Evolutionary conservation across 192 early-diverging fungal genomes (phyloP).

Genomic region (Helicostylum pulchrum): DNA sequence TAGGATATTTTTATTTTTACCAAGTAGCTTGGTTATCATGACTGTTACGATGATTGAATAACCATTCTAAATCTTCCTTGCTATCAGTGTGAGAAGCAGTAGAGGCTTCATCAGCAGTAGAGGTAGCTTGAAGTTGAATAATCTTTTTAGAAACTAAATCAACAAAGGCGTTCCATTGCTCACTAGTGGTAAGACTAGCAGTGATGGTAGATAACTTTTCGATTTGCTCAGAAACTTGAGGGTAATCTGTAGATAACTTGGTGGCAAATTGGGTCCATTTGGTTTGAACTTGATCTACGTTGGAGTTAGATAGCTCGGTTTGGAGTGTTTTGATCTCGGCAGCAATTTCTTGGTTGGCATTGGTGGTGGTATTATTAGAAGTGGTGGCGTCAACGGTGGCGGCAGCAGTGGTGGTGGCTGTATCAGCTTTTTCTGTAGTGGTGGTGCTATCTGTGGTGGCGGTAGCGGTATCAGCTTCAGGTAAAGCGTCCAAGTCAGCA

Average conservation of each 20-base stretch:
- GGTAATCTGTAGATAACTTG: constrained; percentile 10
- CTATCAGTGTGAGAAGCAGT: background rate
- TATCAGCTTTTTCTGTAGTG: background rate
- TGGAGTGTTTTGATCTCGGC: constrained; percentile 8
- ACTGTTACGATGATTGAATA: background rate
- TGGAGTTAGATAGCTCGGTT: background rate
- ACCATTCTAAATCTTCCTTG: background rate
- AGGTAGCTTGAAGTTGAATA: background rate
- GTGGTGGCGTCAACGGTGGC: background rate
- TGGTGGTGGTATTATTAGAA: background rate
- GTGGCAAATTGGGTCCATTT: constrained; percentile 15
- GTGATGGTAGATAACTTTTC: background rate
- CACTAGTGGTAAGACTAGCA: background rate
- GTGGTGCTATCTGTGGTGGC: too few species aligned
- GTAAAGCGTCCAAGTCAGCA: constrained; percentile 10
- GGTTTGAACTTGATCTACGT: constrained; percentile 16
- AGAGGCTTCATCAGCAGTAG: background rate
- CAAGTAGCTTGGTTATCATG: background rate
- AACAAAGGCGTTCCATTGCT: constrained; percentile 7
- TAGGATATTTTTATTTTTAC: background rate
- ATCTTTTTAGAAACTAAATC: constrained; percentile 3
- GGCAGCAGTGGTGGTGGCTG: background rate
- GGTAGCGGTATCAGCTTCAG: background rate
- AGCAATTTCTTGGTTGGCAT: constrained; percentile 6
- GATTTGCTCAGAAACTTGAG: constrained; percentile 6